Conservation (phyloP, 495 filamentous ascomycete genomes). For the Achaetomiella virescens region DNA sequence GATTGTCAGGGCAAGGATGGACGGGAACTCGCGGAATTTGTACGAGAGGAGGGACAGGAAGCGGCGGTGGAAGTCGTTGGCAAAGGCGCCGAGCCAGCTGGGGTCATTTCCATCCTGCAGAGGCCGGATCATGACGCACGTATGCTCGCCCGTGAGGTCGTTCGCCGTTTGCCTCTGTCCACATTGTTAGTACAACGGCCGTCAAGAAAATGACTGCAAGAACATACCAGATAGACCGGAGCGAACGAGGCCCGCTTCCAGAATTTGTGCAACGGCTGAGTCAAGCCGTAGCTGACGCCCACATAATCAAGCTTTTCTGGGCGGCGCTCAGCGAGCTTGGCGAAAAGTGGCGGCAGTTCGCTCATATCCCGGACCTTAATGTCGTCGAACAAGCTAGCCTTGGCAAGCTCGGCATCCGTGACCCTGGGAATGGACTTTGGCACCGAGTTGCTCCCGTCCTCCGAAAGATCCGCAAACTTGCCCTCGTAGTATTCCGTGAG, state of each 20-base stretch:
- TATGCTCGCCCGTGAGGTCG: constrained; percentile 94
- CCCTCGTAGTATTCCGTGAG: constrained; percentile 91
- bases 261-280: constrained; percentile 84
- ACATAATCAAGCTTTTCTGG: constrained; percentile 83
- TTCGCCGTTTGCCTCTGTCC: constrained; percentile 79
- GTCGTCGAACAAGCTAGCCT: constrained; percentile 72
- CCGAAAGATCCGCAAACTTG: constrained; percentile 78
- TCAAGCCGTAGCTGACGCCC: constrained; percentile 92
- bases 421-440: constrained; percentile 66
- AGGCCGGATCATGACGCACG: constrained; percentile 91
- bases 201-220: neutral
- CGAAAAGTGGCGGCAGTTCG: constrained; percentile 87
- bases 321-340: constrained; percentile 76
- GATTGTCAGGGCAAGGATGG: constrained; percentile 76
- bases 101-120: constrained; percentile 59
- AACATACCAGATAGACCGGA: constrained; percentile 70
- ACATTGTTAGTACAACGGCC: neutral
- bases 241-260: constrained; percentile 86
- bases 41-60: constrained; percentile 86
- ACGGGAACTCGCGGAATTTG: constrained; percentile 82
- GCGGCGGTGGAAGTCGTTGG: constrained; percentile 85
- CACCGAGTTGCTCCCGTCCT: constrained; percentile 44
- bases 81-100: constrained; percentile 82
- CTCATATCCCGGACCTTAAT: constrained; percentile 85
- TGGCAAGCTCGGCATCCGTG: constrained; percentile 76